A percentile compares a stretch with the other conserved stretches of the same genome.
Evolutionary conservation across 768 basidiomycete genomes (phyloP).

Genomic region (Leccinum fibrillosum): DNA sequence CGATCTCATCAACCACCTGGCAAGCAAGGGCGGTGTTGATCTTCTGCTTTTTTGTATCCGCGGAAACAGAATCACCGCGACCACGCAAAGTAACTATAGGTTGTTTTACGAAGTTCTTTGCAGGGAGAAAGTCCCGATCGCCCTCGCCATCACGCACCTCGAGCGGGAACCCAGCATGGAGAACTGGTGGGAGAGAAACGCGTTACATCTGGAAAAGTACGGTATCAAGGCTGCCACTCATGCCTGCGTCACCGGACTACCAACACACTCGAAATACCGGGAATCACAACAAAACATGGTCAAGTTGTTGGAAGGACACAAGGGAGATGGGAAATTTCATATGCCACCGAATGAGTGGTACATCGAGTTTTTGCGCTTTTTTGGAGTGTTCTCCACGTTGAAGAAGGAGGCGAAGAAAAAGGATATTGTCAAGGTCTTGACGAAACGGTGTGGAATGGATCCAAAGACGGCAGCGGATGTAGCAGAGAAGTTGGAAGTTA

Average conservation of each 20-base stretch:
- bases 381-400: conserved; percentile 22
- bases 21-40: conserved; percentile 33
- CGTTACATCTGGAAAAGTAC: conserved; percentile 18
- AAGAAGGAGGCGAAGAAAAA: conserved; percentile 23
- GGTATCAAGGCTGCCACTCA: conserved; percentile 28
- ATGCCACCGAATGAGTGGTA: conserved; percentile 28
- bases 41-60: conserved; percentile 43
- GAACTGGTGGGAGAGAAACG: conserved; percentile 33
- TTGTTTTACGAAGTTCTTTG: conserved; percentile 44
- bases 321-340: conserved; percentile 15
- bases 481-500: conserved; percentile 15
- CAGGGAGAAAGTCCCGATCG: conserved; percentile 29
- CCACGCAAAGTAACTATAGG: conserved; percentile 37
- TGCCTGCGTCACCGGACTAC: conserved; percentile 35
- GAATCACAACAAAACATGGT: conserved; percentile 20
- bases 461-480: conserved; percentile 19
- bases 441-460: conserved; percentile 29
- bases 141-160: conserved; percentile 38
- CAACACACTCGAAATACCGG: conserved; percentile 27
- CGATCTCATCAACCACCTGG: conserved; percentile 33
- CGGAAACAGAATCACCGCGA: conserved; percentile 38
- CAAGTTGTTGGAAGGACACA: conserved; percentile 13
- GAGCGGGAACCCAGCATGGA: conserved; percentile 36
- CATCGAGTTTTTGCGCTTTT: conserved; percentile 22
- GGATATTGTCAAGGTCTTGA: conserved; percentile 23